These are phyloP conservation scores for Penicillium sp. DNA, from an alignment of 2,329 filamentous ascomycete species.

Conservation along the genomic window DNA sequence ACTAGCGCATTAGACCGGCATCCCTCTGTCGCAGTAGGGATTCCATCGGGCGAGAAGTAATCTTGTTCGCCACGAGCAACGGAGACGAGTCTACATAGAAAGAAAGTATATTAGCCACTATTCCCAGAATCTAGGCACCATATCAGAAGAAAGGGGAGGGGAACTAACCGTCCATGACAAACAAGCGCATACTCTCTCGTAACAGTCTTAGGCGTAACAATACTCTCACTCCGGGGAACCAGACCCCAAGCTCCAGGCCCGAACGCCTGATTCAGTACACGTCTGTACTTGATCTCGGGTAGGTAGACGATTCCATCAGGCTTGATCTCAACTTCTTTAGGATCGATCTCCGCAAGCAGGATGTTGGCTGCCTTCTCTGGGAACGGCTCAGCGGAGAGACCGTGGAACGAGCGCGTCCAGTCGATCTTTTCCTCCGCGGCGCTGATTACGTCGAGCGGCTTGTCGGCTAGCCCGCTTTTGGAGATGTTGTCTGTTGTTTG, in stretches of 20 bases:
- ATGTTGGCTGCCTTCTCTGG: slow-evolving; percentile 66
- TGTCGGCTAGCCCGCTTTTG: slow-evolving; percentile 39
- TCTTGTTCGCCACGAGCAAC: slow-evolving; percentile 92
- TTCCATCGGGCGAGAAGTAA: slow-evolving; percentile 86
- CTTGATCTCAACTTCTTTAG: slow-evolving; percentile 90
- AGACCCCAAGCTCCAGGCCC: slow-evolving; percentile 95
- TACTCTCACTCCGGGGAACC: slow-evolving; percentile 80
- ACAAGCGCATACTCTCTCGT: slow-evolving; percentile 94
- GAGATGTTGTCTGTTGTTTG: slow-evolving; percentile 39
- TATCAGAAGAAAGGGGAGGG: not conserved
- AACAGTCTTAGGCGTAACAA: slow-evolving; percentile 75
- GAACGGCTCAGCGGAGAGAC: slow-evolving; percentile 71
- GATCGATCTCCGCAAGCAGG: slow-evolving; percentile 65
- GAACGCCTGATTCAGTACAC: slow-evolving; percentile 86
- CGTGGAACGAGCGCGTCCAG: slow-evolving; percentile 83
- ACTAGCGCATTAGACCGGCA: slow-evolving; percentile 98
- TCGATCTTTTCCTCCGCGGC: slow-evolving; percentile 57
- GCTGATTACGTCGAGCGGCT: slow-evolving; percentile 33
- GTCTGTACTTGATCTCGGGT: slow-evolving; percentile 95
- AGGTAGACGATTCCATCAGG: slow-evolving; percentile 95
- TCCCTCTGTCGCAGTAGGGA: slow-evolving; percentile 92
- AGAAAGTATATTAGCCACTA: not conserved
- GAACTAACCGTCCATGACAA: slow-evolving; percentile 73
- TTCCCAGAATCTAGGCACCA: not conserved
- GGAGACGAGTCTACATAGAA: slow-evolving; percentile 69